Base-by-base conservation (phyloP, 2,329 filamentous ascomycete species). In the Stachybotrys echinatus region DNA sequence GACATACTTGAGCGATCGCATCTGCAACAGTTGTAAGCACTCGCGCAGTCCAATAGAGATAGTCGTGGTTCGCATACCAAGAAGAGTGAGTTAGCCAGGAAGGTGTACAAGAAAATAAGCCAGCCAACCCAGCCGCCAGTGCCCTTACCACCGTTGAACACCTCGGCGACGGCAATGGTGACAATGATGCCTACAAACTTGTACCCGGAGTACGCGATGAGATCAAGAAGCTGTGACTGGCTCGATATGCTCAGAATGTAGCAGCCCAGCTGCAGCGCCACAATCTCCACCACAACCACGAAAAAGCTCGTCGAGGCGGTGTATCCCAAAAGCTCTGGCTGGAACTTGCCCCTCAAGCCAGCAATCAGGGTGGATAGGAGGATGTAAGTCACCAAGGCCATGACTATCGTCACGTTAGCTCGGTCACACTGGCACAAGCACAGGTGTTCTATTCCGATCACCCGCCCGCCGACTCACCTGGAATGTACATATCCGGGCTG, bases 401-500 rank as follows among this genome's bases (percentile, higher is more conserved):
- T 99, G 63, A 95, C 87, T 69, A 27, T 22, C 45, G 8, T 6
- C 4, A n/a, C 14, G 57, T 67, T 49, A 66, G 64, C 45, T 44
- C 45, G 20, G n/a, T 20, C 22, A 7, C 20, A 20, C 27, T 10
- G 27, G 14, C 27, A 8, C 10, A 34, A 34, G 27, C 14, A 34
- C 14, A 5, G 27, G 5, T 5, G 5, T 34, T n/a, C n/a, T n/a
- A 14, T 34, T 8, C 27, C 27, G 10, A 8, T 34, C 5, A 8
- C 5, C 20, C 18, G 20, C 14, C 23, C 3, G 21, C 8, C 8
- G n/a, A 62, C 70, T 34, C 59, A 77, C 74, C 71, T 52, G 92
- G 92, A 61, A 99, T 99, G 74, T 99, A 99, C 92, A 99, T 97
- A 72, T 99, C 94, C 17, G 95, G 94, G 57, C 90, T 95, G 72